phyloP scores from a whole-genome alignment of 805 yeast genomes.

The Candida wancherniae region DNA sequence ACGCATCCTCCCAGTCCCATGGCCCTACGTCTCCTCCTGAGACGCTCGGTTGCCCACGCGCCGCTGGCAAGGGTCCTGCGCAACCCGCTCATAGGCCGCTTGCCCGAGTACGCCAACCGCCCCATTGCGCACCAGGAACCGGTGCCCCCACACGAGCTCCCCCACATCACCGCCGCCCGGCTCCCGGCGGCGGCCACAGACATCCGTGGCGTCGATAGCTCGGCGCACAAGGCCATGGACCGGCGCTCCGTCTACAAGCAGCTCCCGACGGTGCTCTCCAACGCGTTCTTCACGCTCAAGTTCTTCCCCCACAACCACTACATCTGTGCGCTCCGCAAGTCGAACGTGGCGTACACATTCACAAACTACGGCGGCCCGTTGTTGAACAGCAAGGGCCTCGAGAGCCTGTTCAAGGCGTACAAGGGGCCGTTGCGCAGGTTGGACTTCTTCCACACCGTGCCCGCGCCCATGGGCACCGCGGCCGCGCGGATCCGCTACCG shows the following conservation, averaged over 20 bases:
- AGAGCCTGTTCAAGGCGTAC: conserved; percentile 19
- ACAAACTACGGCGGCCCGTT: conserved; percentile 24
- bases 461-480: conserved; percentile 32
- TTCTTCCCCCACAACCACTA: conserved; percentile 29
- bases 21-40: too few relatives aligned
- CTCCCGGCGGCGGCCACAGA: conserved; percentile 30
- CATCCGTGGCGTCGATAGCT: conserved; percentile 31
- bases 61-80: too few relatives aligned
- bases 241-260: conserved; percentile 7
- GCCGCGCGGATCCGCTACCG: conserved; percentile 25
- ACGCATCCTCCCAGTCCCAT: too few relatives aligned
- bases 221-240: conserved; percentile 15
- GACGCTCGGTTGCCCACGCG: too few relatives aligned
- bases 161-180: conserved; percentile 10
- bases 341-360: conserved; percentile 34
- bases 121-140: too few relatives aligned
- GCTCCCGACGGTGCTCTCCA: conserved; percentile 16
- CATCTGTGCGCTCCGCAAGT: conserved; percentile 28
- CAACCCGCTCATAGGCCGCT: too few relatives aligned
- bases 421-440: conserved; percentile 23
- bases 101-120: too few relatives aligned
- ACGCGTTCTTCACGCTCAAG: conserved; percentile 21
- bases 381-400: conserved; percentile 25
- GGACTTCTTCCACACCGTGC: conserved; percentile 21
- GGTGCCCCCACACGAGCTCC: conserved; percentile 8